Percentiles rank a stretch among this genome's conserved stretches.
Evolutionary conservation across 352 stramenopile species (phyloP).

Genomic region (Pythium oligandrum): DNA sequence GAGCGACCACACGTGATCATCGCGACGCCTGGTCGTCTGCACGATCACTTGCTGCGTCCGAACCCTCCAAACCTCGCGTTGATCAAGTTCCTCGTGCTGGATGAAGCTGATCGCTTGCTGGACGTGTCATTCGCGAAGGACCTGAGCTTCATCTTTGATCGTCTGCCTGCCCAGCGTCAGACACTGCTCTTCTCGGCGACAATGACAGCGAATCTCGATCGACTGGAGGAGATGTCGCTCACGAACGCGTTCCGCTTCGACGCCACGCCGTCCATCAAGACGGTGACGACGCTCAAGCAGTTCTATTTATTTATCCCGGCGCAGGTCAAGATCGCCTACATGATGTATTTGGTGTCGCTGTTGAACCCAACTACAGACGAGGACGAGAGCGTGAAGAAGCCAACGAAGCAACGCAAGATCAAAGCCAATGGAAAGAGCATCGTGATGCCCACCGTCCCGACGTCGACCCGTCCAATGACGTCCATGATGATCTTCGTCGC

Average conservation of each 20-base stretch:
- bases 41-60: constrained; percentile 89
- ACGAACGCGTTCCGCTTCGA: constrained; percentile 70
- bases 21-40: constrained; percentile 94
- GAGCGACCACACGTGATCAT: constrained; percentile 95
- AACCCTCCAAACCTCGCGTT: constrained; percentile 88
- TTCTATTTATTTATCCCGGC: constrained; percentile 98
- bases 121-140: constrained; percentile 85
- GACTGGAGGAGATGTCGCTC: constrained; percentile 70
- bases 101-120: constrained; percentile 97
- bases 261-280: constrained; percentile 75
- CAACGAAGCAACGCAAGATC: constrained; percentile 22
- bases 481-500: constrained; percentile 97
- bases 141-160: constrained; percentile 83
- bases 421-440: constrained; percentile 30
- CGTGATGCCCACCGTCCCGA: constrained; percentile 6
- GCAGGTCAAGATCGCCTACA: constrained; percentile 95
- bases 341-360: constrained; percentile 85
- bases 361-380: constrained; percentile 53
- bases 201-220: constrained; percentile 92
- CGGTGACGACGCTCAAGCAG: constrained; percentile 92
- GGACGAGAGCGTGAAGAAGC: constrained; percentile 33
- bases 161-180: constrained; percentile 80
- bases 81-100: constrained; percentile 95
- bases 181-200: constrained; percentile 98
- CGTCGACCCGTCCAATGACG: constrained; percentile 28